Evolutionary conservation across 2,329 filamentous ascomycete species (phyloP).

Genomic region (Phoma sp.): DNA sequence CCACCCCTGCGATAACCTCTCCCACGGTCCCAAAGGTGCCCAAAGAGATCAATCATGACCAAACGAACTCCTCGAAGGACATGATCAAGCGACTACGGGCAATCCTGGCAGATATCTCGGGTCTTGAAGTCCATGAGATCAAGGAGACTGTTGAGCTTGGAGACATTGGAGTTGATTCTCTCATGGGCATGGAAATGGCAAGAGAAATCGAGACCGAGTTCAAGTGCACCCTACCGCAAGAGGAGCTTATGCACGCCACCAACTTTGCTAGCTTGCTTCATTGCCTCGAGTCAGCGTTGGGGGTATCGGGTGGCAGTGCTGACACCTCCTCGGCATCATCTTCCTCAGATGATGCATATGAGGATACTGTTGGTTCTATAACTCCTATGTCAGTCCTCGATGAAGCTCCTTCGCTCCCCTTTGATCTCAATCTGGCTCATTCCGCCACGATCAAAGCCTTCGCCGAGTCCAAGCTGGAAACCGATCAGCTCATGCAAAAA

Average conservation of each 20-base stretch:
- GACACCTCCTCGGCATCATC: not conserved
- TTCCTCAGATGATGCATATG: not conserved
- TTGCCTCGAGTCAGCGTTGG: slow-evolving; percentile 6
- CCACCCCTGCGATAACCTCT: not conserved
- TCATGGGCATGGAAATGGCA: slow-evolving; percentile 47
- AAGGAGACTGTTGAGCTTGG: slow-evolving; percentile 30
- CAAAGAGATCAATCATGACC: not conserved
- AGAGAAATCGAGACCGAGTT: slow-evolving; percentile 35
- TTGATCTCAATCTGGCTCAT: not conserved
- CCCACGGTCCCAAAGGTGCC: not conserved
- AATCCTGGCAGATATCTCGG: slow-evolving; percentile 20
- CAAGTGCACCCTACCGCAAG: slow-evolving; percentile 8
- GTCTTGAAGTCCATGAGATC: slow-evolving; percentile 11
- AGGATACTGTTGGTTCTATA: not conserved
- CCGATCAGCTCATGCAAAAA: slow-evolving; percentile 8
- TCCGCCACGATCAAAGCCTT: not conserved
- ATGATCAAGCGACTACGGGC: slow-evolving; percentile 4
- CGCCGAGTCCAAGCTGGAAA: not conserved
- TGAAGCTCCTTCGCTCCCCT: not conserved
- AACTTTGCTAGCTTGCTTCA: slow-evolving; percentile 8
- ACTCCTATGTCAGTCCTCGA: not conserved
- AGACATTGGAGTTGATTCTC: slow-evolving; percentile 51
- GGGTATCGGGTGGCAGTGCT: not conserved
- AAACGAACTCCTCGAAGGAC: not conserved
- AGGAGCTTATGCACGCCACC: slow-evolving; percentile 9